These are phyloP conservation scores for Colletotrichum destructivum DNA, from an alignment of 2,329 filamentous ascomycete species.

Conservation along the genomic window DNA sequence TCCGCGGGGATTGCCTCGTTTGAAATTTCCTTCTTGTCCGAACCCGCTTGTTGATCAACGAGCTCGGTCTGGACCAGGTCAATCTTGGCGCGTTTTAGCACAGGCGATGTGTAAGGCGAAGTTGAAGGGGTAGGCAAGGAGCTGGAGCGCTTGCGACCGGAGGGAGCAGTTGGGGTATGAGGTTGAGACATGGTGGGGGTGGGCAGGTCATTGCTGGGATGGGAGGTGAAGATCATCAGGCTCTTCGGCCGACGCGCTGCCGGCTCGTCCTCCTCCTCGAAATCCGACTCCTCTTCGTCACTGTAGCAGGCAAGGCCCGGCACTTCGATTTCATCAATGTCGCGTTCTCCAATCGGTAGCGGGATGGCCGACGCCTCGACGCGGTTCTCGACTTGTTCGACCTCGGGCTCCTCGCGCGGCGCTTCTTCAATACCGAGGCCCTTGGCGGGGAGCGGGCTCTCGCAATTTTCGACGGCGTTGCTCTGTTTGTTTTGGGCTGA, in stretches of 20 bases:
- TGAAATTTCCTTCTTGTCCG: constrained; percentile 35
- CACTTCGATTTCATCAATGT: constrained; percentile 86
- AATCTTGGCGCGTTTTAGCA: constrained; percentile 36
- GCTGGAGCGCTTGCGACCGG: constrained; percentile 61
- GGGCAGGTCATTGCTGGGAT: constrained; percentile 49
- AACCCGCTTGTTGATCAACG: constrained; percentile 8
- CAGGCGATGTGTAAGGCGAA: constrained; percentile 46
- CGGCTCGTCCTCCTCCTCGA: constrained; percentile 52
- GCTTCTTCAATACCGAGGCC: constrained; percentile 39
- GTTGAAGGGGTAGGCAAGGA: constrained; percentile 62
- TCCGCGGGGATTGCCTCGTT: constrained; percentile 30
- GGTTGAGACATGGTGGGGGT: constrained; percentile 54
- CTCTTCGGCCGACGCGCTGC: constrained; percentile 63
- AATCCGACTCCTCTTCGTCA: constrained; percentile 72
- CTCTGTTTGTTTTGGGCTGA: constrained; percentile 55
- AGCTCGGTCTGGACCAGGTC: constrained; percentile 15
- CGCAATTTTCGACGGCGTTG: constrained; percentile 56
- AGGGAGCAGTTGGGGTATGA: constrained; percentile 52
- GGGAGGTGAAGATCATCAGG: constrained; percentile 54
- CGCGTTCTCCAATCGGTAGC: constrained; percentile 76
- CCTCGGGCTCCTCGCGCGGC: constrained; percentile 28
- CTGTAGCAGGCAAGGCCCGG: constrained; percentile 76
- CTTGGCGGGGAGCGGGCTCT: constrained; percentile 54
- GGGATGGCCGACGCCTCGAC: constrained; percentile 73
- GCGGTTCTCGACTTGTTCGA: constrained; percentile 53